These are phyloP conservation scores for Solanum gracilifrons DNA, from an alignment of 257 asterid genomes.

Conservation along the genomic window DNA sequence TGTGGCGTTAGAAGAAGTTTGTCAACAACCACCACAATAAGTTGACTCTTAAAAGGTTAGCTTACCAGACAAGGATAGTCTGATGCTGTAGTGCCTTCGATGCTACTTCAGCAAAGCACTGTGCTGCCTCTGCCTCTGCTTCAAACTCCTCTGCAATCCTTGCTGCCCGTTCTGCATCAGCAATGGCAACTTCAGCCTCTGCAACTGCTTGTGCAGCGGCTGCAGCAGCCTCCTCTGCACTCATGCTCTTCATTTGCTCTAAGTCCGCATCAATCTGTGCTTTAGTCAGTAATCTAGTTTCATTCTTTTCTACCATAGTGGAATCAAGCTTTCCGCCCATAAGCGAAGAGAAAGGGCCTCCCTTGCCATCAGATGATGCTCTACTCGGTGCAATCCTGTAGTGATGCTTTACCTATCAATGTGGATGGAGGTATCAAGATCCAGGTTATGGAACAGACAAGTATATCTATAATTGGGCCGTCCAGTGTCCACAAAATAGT, in stretches of 20 bases:
- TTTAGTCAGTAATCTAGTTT: conserved; percentile 32
- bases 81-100: conserved; percentile 42
- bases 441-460: background rate
- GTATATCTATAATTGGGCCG: background rate
- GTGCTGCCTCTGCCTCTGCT: conserved; percentile 28
- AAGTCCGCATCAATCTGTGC: conserved; percentile 1
- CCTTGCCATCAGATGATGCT: conserved; percentile 14
- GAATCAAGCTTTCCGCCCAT: conserved; percentile 15
- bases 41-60: background rate
- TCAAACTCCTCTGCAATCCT: background rate
- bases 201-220: conserved; percentile 3
- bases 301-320: conserved; percentile 20
- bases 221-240: conserved; percentile 6
- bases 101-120: conserved; percentile 77
- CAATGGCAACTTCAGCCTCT: conserved; percentile 1
- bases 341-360: conserved; percentile 16
- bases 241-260: conserved; percentile 9
- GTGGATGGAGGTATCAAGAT: background rate
- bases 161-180: conserved; percentile 1
- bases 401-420: conserved; percentile 68
- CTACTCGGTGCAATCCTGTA: conserved; percentile 71
- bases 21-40: background rate
- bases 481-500: background rate
- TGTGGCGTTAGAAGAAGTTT: background rate
- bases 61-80: conserved; percentile 60